phyloP scores from a whole-genome alignment of 2,329 filamentous ascomycete species.

The Xylariaceae sp. region DNA sequence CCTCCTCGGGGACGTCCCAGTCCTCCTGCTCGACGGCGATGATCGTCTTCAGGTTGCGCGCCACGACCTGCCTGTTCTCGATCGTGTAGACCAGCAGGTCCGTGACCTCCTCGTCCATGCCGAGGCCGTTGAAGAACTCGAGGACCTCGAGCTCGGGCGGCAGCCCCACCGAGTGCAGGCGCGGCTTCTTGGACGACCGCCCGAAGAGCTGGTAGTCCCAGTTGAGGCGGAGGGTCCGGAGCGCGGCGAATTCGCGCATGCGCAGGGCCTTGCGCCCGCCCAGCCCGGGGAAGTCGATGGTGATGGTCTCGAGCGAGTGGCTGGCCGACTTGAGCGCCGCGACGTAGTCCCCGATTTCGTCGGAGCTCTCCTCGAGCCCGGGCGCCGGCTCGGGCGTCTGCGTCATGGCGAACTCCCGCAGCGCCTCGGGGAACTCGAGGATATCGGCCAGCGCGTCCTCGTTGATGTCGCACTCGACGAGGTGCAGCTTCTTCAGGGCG shows the following conservation, averaged over 20 bases:
- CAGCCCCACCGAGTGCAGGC: slow-evolving; percentile 50
- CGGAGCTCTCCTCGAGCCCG: slow-evolving; percentile 50
- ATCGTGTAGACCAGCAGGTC: slow-evolving; percentile 48
- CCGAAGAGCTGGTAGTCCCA: slow-evolving; percentile 55
- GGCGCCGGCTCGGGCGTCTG: slow-evolving; percentile 44
- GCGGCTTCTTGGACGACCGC: slow-evolving; percentile 46
- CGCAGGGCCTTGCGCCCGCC: slow-evolving; percentile 45
- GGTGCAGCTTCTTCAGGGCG: slow-evolving; percentile 45
- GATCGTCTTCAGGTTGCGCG: slow-evolving; percentile 42
- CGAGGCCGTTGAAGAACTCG: slow-evolving; percentile 50
- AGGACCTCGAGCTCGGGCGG: slow-evolving; percentile 49
- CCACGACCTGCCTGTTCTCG: slow-evolving; percentile 42
- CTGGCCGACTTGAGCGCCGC: slow-evolving; percentile 45
- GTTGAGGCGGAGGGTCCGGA: slow-evolving; percentile 47
- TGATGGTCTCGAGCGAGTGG: slow-evolving; percentile 48
- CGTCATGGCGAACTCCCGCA: slow-evolving; percentile 52
- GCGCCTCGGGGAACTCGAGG: slow-evolving; percentile 47
- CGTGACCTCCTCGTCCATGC: slow-evolving; percentile 50
- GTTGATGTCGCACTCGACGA: slow-evolving; percentile 55
- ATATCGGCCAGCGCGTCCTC: slow-evolving; percentile 46
- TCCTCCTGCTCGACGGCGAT: slow-evolving; percentile 37
- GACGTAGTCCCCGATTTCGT: slow-evolving; percentile 51
- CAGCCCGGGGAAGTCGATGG: slow-evolving; percentile 48
- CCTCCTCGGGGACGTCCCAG: slow-evolving; percentile 39
- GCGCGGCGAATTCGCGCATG: slow-evolving; percentile 46